Base-by-base conservation (phyloP, 2,329 filamentous ascomycete genomes). In the Pseudogymnoascus sp. region DNA sequence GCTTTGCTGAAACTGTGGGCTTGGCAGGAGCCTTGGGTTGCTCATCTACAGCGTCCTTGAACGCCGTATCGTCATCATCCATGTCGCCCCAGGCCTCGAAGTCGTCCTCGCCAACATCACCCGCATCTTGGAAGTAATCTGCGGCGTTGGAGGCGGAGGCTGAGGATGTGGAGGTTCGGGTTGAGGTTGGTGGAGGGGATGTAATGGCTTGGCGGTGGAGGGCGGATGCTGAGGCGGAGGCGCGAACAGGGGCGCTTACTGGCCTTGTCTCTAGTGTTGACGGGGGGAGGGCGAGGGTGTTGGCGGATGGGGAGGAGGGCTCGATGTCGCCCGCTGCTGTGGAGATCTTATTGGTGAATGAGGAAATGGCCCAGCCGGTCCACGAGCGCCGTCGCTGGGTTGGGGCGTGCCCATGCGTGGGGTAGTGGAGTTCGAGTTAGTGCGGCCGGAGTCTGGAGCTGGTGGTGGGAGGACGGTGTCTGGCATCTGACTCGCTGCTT, bases 361-460 rank as follows among this genome's bases (percentile, higher is more conserved):
- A 97, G 0, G 95, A 97, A 62, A 99, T 97, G 1, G 95, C 95
- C 95, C 95, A 99, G 11, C 95, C 95, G 1, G 95, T 86, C 95
- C 95, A 97, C 3, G 82, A 81, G 87, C 86, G 21, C 82, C 79
- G 61, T 88, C 82, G 65, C 71, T 75, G 1, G 83, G 78, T 64
- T 91, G 89, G 1, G 91, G 88, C 1, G 90, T 95, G 65, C 88
- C 87, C 81, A 96, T 95, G 35, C 91, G 85, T 1, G 90, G 88
- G 0, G 83, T 81, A 18, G 75, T 72, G 41, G 77, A 74, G 12
- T 72, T 74, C 31, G 75, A 73, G 65, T 65, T 66, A 64, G 76
- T 78, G 4, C 78, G 78, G 23, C 80, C 75, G 2, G 82, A 76
- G 6, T 38, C 38, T 1, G 33, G 35, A 23, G 79, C 79, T 16